Base-by-base conservation (phyloP, 2,329 filamentous ascomycete species). In the Escovopsis sp. region DNA sequence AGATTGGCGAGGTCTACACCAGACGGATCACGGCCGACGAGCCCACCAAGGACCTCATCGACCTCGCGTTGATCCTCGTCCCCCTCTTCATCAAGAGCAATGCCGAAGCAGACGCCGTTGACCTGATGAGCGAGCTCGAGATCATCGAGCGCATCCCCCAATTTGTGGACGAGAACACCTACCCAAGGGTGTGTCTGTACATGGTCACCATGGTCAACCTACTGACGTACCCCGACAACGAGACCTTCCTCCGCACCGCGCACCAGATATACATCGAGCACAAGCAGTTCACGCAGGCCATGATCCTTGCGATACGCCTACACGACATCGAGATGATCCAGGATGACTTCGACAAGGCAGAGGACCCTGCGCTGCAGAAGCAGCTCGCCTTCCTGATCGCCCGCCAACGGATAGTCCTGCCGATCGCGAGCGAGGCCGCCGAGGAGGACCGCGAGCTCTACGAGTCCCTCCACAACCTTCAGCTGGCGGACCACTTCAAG, bases 121-220 rank as follows among this genome's bases (percentile, higher is more conserved):
- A 98, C 62, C 73, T 98, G 51, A 78, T 98, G 71, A 95, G 87
- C 59, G 93, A 98, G 66, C 70, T 98, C 46, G 91, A 98, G 66
- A 94, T 95, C 60, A 96, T 98, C 52, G 86, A 95, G 56, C 70
- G 88, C 56, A 83, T 98, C 38, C 80, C 85, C 44, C 75, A 86
- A 51, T 93, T 88, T 55, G 73, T 98, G 41, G 91, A 98, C 61
- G 82, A 93, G 61, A 82, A 96, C 65, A 96, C 88, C 26, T 98
- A 94, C 60, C 72, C 83, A 41, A 73, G 91, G 56, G 91, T 95
- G 43, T 96, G 91, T 59, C 67, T 98, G 52, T 98, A 98, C 67
- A 94, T 98, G 82, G 86, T 94, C 54, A 94, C 86, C 69, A 96
- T 96, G 85, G 91, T 98, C 52, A 94, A 91, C 58, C 76, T 98